These are phyloP conservation scores for Tothia fuscella DNA, from an alignment of 2,329 filamentous ascomycete species.

Conservation along the genomic window DNA sequence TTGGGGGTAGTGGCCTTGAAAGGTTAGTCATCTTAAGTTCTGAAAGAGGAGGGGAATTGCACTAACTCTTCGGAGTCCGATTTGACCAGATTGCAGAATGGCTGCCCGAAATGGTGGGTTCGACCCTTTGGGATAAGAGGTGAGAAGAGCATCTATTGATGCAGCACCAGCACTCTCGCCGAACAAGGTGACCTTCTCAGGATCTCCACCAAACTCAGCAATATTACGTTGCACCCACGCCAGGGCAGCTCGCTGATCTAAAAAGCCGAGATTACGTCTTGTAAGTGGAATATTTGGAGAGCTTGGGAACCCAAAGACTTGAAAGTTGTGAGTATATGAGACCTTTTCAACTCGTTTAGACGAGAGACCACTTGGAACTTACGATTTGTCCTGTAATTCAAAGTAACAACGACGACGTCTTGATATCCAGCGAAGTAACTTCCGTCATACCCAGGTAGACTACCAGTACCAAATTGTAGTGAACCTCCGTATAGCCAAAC, in stretches of 20 bases:
- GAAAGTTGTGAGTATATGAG: not conserved
- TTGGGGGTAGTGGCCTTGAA: too few species aligned
- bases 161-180: constrained; percentile 19
- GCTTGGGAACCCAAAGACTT: constrained; percentile 29
- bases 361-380: not conserved
- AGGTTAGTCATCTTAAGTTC: too few species aligned
- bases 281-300: constrained; percentile 23
- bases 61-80: too few species aligned
- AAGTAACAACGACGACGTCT: constrained; percentile 25
- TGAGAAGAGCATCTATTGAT: constrained; percentile 21
- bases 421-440: constrained; percentile 24
- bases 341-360: too few species aligned
- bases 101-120: constrained; percentile 23
- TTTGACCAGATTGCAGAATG: constrained; percentile 22
- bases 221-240: constrained; percentile 28
- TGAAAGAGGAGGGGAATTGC: too few species aligned
- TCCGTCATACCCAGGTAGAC: constrained; percentile 23
- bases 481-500: constrained; percentile 31
- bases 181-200: constrained; percentile 21
- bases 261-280: constrained; percentile 24
- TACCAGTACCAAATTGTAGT: constrained; percentile 22
- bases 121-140: constrained; percentile 17
- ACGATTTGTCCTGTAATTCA: constrained; percentile 24
- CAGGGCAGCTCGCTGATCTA: constrained; percentile 26
- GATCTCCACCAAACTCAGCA: constrained; percentile 24